These are phyloP conservation scores for Ceratocystis ficicola DNA, from an alignment of 2,329 filamentous ascomycete genomes.

Conservation along the genomic window DNA sequence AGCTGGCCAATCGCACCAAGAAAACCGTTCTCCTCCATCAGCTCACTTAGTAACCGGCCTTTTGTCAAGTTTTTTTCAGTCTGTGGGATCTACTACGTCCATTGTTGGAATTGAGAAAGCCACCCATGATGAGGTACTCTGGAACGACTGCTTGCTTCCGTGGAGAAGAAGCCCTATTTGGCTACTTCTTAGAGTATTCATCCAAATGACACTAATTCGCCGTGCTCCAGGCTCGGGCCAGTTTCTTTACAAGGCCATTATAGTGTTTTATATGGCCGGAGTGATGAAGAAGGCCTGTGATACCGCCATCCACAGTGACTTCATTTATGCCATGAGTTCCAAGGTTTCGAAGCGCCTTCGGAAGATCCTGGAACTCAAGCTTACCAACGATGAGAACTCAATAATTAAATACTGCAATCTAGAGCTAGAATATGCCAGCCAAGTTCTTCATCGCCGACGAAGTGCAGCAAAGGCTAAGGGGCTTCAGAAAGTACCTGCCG, in stretches of 20 bases:
- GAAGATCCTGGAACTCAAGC: constrained; percentile 29
- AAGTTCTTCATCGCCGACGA: not conserved
- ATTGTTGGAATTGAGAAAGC: constrained; percentile 36
- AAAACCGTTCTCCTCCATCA: constrained; percentile 38
- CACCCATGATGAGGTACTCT: constrained; percentile 44
- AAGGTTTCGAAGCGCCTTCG: constrained; percentile 35
- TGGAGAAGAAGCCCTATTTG: constrained; percentile 44
- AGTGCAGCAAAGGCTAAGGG: not conserved
- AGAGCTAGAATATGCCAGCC: not conserved
- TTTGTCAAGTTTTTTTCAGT: constrained; percentile 31
- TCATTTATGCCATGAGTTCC: constrained; percentile 32
- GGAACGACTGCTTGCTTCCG: constrained; percentile 27
- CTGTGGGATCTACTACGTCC: constrained; percentile 27
- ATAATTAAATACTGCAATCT: not conserved
- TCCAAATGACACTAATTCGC: constrained; percentile 31
- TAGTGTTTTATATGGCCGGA: constrained; percentile 35
- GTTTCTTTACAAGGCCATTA: constrained; percentile 39
- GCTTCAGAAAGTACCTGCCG: not conserved
- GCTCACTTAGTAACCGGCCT: constrained; percentile 43
- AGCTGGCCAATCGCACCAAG: constrained; percentile 28
- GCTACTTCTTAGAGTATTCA: constrained; percentile 41
- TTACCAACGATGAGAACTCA: not conserved
- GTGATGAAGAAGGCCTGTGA: constrained; percentile 28
- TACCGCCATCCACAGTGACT: constrained; percentile 24
- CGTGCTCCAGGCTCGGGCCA: not conserved